Conservation (phyloP, 331 rosid species). For the Arachis monticola region DNA sequence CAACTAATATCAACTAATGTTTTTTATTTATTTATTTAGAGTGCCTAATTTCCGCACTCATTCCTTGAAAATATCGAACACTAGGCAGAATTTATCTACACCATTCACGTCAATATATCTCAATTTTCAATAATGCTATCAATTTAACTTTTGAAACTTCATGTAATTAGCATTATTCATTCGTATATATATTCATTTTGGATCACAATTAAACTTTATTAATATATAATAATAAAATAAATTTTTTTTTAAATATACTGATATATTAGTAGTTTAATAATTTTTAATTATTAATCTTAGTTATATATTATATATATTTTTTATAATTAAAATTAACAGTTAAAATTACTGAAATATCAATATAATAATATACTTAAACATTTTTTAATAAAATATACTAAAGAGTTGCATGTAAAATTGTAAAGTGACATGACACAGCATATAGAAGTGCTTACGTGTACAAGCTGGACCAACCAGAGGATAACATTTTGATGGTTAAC, state of each 20-base stretch:
- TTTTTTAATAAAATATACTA: too few relatives aligned
- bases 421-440: constrained; percentile 10
- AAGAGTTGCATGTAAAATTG: neutral
- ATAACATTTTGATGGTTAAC: constrained; percentile 21
- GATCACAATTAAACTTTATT: neutral
- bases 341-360: too few relatives aligned
- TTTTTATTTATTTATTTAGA: neutral
- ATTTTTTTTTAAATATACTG: too few relatives aligned
- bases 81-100: neutral
- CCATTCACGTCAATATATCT: neutral
- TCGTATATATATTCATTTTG: neutral
- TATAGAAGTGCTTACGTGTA: constrained; percentile 21
- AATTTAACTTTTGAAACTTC: constrained; percentile 22
- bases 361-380: too few relatives aligned
- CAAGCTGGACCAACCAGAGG: constrained; percentile 41
- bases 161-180: neutral
- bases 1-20: neutral
- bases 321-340: too few relatives aligned
- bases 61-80: neutral
- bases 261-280: too few relatives aligned
- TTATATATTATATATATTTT: too few relatives aligned
- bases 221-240: neutral
- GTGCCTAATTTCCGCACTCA: neutral
- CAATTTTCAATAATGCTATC: constrained; percentile 6
- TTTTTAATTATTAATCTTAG: too few relatives aligned